Evolutionary conservation across 2,329 filamentous ascomycete species (phyloP).

Genomic region (Penicillium sp.): DNA sequence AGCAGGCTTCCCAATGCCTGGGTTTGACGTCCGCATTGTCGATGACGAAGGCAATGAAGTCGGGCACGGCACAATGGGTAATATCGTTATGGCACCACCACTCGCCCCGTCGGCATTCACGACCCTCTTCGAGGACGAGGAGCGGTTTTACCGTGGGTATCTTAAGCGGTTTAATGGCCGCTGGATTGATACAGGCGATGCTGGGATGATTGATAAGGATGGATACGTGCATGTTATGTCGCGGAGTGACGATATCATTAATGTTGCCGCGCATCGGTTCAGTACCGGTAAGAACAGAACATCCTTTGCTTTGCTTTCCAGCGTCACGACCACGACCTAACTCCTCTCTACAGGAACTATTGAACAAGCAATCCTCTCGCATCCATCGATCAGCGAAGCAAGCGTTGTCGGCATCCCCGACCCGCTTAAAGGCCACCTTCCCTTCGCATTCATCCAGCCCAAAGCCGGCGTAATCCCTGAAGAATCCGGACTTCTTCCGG

Average conservation of each 20-base stretch:
- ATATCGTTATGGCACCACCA: constrained; percentile 81
- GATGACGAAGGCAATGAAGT: constrained; percentile 76
- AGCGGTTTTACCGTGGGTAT: constrained; percentile 82
- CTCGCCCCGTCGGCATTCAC: constrained; percentile 83
- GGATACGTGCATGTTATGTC: constrained; percentile 64
- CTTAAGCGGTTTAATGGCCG: constrained; percentile 74
- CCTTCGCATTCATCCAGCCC: constrained; percentile 81
- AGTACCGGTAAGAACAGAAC: constrained; percentile 66
- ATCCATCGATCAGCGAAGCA: constrained; percentile 75
- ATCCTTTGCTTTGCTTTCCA: background rate
- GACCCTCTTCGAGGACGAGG: constrained; percentile 80
- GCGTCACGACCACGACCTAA: background rate
- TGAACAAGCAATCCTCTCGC: constrained; percentile 84
- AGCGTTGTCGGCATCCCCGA: constrained; percentile 87
- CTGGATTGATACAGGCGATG: constrained; percentile 90
- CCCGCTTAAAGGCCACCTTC: constrained; percentile 80
- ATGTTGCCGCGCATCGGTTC: constrained; percentile 89
- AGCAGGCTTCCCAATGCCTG: constrained; percentile 86
- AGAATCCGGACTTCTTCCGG: constrained; percentile 24
- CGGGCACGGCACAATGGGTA: constrained; percentile 74
- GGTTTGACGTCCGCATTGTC: constrained; percentile 82
- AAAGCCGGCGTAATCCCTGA: constrained; percentile 39
- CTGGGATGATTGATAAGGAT: constrained; percentile 77
- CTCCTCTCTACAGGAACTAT: constrained; percentile 64
- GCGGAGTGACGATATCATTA: constrained; percentile 80